Base-by-base conservation (phyloP, 805 yeast genomes). In the Hanseniaspora thailandica region DNA sequence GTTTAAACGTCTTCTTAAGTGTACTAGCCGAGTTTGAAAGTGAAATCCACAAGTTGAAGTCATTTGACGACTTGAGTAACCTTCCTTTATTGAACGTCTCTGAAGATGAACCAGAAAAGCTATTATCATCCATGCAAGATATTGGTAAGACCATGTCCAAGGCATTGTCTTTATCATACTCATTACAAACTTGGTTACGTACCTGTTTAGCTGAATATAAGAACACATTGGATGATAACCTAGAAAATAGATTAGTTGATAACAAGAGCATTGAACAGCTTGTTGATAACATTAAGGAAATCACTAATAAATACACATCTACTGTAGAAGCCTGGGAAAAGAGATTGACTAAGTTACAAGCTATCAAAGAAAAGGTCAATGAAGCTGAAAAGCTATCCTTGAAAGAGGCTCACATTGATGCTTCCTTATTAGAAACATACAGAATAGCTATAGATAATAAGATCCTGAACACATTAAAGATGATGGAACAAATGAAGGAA, bases 141-240 rank as follows among this genome's bases (percentile, higher is more conserved):
- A 22, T 38, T 8, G 41, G 41, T 22, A 19, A 22, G 9, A 15
- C 41, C 5, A 38, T 38, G n/a, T 38, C 41, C 23, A 38, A 38
- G 26, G 41, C 41, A 2, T 22, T 38, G 6, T 38, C 41, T 5
- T 22, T 38, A 15, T 38, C 41, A 5, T 38, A 38, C 9, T 38
- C 41, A 22, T 15, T 38, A 7, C 41, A 38, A 38, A 22, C 41
- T 12, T 38, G 41, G 41, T 22, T 38, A 26, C 41, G 41, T 13
- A 38, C 28, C 12, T 38, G 41, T 22, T 23, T 38, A 22, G n/a
- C 23, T 12, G 41, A 38, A 19, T 22, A 13, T 26, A 38, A 38
- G 34, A 49, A 47, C 45, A 33, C 45, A 19, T 51, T 45, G 30
- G 39, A 31, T 48, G 55, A 60, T 31, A 62, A 60, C 9, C 8